Base-by-base conservation (phyloP, 306 rosid species). In the Cercis canadensis region DNA sequence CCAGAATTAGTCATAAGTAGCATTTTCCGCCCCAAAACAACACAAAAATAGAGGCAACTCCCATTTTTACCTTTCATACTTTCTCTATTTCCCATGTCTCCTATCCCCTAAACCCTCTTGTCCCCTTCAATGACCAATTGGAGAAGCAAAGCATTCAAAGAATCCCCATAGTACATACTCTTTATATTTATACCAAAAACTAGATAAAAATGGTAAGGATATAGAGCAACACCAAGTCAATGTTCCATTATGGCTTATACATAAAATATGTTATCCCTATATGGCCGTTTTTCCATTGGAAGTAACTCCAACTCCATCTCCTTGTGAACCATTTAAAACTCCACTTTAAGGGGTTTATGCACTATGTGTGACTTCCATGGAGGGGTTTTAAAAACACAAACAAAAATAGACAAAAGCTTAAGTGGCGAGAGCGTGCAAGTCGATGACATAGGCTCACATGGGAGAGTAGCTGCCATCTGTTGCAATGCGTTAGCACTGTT, bases 361-460 rank as follows among this genome's bases (percentile, higher is more conserved):
- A 41, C 69, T 0, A n/a, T 3, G 4, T 29, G 68, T 65, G 29
- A 24, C 29, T 3, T 24, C 67, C 58, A 57, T 76, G 73, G 31
- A 53, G 7, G 67, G 60, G 4, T 43, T 63, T 62, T 40, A 17
- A 50, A 77, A 69, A 79, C 33, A 65, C 17, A 44, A n/a, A 36
- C 81, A 52, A 60, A 80, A 84, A 62, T 15, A 37, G 88, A 82
- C 86, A 80, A 57, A 24, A 24, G 63, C 62, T 18, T 37, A 60
- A 82, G 84, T 78, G 74, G 83, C 67, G 76, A 49, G 60, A 51
- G 65, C 52, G 63, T 64, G 31, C 51, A 39, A 31, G 56, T 61
- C 34, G 66, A 74, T 64, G 75, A 61, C 73, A 62, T 29, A 44
- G 50, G 31, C 75, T 81, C 89, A 84, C 84, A 85, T 83, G 89